A percentile compares a stretch with the other conserved stretches of the same genome.
Evolutionary conservation across 192 early-diverging fungal genomes (phyloP).

Genomic region (Oehlia diaphana): DNA sequence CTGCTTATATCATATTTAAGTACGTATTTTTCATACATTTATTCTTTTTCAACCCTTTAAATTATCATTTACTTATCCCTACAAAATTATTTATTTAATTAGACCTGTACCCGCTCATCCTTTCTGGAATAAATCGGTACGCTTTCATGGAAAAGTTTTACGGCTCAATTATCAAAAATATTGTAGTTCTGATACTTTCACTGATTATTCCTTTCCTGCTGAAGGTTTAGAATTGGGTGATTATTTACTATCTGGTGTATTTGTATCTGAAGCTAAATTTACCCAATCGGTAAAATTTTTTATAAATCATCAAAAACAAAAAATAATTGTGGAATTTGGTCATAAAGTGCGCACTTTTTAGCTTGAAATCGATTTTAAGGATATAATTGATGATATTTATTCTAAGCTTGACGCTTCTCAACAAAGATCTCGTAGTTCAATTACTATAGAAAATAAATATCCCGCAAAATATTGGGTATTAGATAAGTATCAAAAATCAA

Average conservation of each 20-base stretch:
- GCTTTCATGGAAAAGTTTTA: conserved; percentile 31
- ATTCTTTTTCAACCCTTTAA: too few relatives aligned
- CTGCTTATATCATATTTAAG: conserved; percentile 20
- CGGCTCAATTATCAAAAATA: conserved; percentile 13
- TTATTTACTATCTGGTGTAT: conserved; percentile 16
- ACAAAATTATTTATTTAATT: neutral
- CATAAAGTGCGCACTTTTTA: neutral
- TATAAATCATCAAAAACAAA: conserved; percentile 31
- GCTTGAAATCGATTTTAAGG: conserved; percentile 42
- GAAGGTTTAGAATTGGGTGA: conserved; percentile 32
- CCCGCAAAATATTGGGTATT: conserved; percentile 44
- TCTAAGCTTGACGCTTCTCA: conserved; percentile 28
- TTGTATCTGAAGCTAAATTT: conserved; percentile 30
- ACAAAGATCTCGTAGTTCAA: neutral
- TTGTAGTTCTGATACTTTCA: neutral
- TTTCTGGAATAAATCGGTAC: conserved; percentile 13
- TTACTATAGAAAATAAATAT: conserved; percentile 44
- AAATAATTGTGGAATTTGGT: conserved; percentile 32
- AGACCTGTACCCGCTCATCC: neutral
- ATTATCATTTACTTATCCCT: too few relatives aligned
- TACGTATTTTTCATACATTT: too few relatives aligned
- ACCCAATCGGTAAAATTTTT: neutral
- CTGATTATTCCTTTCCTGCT: neutral
- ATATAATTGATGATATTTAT: conserved; percentile 26
- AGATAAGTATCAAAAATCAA: conserved; percentile 17